phyloP scores from a whole-genome alignment of 73 alveolate species.

The Paramecium bursaria region DNA sequence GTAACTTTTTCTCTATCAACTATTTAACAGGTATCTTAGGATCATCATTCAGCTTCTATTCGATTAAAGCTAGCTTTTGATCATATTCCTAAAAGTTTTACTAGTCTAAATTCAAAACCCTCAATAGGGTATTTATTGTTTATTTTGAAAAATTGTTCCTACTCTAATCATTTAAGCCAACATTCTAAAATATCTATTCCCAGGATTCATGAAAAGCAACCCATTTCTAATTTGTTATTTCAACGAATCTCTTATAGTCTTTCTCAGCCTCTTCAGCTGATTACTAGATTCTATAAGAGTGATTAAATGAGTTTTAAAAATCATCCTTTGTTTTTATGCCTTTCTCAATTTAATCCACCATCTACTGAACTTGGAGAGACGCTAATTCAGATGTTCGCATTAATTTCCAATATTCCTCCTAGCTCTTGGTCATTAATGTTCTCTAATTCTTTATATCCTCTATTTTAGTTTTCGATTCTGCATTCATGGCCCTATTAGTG shows the following conservation, averaged over 20 bases:
- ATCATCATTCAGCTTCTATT: not conserved
- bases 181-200: slow-evolving; percentile 14
- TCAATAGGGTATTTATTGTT: slow-evolving; percentile 2
- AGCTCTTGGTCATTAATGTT: slow-evolving; percentile 7
- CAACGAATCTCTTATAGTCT: slow-evolving; percentile 11
- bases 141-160: slow-evolving; percentile 31
- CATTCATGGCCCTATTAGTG: slow-evolving; percentile 32
- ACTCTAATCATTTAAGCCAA: slow-evolving; percentile 51
- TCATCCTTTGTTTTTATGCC: slow-evolving; percentile 23
- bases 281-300: not conserved
- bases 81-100: not conserved
- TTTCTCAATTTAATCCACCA: slow-evolving; percentile 34
- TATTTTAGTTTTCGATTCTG: slow-evolving; percentile 15
- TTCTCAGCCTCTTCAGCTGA: slow-evolving; percentile 43
- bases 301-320: not conserved
- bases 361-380: not conserved
- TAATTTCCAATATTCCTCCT: slow-evolving; percentile 52
- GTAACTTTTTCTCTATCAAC: slow-evolving; percentile 45
- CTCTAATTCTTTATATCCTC: not conserved
- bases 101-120: not conserved
- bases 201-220: not conserved
- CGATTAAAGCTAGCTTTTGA: slow-evolving; percentile 13
- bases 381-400: slow-evolving; percentile 22
- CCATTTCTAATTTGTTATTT: slow-evolving; percentile 43
- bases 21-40: slow-evolving; percentile 5